Evolutionary conservation across 345 rosid genomes (phyloP).

Genomic region (Heritiera littoralis): DNA sequence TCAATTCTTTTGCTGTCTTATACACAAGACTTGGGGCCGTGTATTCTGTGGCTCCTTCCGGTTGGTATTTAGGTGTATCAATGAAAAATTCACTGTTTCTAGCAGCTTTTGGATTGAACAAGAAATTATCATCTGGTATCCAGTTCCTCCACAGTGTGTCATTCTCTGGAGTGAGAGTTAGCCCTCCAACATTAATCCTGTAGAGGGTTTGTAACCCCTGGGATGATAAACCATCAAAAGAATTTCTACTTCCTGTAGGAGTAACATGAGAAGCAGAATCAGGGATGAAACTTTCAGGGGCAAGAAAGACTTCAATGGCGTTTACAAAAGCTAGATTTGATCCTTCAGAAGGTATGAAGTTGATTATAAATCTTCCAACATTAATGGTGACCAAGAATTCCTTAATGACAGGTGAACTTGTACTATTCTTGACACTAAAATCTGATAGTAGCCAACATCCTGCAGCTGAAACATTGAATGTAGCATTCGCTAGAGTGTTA

Average conservation of each 20-base stretch:
- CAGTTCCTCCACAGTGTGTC: conserved; percentile 48
- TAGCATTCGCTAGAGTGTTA: conserved; percentile 37
- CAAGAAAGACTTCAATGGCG: conserved; percentile 60
- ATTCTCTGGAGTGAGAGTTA: conserved; percentile 11
- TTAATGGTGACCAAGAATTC: conserved; percentile 46
- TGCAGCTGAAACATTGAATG: conserved; percentile 37
- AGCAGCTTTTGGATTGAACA: conserved; percentile 24
- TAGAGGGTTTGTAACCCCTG: conserved; percentile 33
- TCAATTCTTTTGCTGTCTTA: conserved; percentile 40
- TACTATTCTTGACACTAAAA: conserved; percentile 26
- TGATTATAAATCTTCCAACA: conserved; percentile 26
- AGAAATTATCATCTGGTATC: conserved; percentile 38
- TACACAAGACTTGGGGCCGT: conserved; percentile 50
- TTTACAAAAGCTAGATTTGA: conserved; percentile 54
- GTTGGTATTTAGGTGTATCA: conserved; percentile 4
- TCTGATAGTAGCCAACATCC: conserved; percentile 34
- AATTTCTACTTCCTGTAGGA: background rate
- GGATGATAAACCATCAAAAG: conserved; percentile 13
- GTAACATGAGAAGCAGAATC: conserved; percentile 10
- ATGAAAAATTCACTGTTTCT: accelerated
- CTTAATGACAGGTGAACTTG: conserved; percentile 26
- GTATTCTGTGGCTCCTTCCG: background rate
- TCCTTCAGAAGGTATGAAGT: conserved; percentile 35
- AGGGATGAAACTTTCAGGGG: conserved; percentile 32
- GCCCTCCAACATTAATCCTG: conserved; percentile 50